These are phyloP conservation scores for Carex scoparia DNA, from an alignment of 176 grass and related monocot genomes.

Conservation along the genomic window DNA sequence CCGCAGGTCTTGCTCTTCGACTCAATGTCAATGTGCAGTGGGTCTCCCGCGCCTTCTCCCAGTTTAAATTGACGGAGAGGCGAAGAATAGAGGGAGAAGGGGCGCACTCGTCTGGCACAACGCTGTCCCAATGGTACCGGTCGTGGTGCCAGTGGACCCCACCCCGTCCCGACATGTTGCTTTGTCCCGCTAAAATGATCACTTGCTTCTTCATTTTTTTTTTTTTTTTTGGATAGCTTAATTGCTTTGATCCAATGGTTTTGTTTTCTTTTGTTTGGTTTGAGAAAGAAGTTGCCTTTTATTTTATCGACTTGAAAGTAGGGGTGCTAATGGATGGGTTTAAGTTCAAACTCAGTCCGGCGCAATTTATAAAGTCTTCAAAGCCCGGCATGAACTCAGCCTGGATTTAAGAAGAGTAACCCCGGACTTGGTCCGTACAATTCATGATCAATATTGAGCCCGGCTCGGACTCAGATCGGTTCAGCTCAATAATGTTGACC, in stretches of 20 bases:
- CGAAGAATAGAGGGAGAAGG: slow-evolving; percentile 44
- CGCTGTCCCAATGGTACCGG: slow-evolving; percentile 43
- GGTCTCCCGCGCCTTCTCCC: slow-evolving; percentile 61
- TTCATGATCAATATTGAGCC: no score
- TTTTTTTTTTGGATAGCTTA: not conserved
- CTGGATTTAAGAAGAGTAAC: no score
- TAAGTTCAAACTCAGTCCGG: no score
- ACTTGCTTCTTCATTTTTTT: slow-evolving; percentile 1
- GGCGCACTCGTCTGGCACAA: slow-evolving; percentile 50
- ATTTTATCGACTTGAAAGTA: no score
- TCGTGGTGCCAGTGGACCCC: slow-evolving; percentile 37
- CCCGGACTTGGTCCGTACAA: no score
- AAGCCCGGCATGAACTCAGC: no score
- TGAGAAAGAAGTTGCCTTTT: no score
- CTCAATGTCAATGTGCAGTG: slow-evolving; percentile 82
- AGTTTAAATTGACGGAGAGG: slow-evolving; percentile 42
- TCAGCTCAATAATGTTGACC: no score
- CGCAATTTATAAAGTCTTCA: no score
- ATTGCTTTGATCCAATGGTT: not conserved
- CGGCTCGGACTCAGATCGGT: no score
- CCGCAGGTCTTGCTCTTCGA: slow-evolving; percentile 51
- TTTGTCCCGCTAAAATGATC: slow-evolving; percentile 77
- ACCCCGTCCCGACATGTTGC: slow-evolving; percentile 85
- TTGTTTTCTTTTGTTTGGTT: not conserved
- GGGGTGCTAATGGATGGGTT: no score